Evolutionary conservation across 2,329 filamentous ascomycete genomes (phyloP).

Genomic region (Hypocrella siamensis): DNA sequence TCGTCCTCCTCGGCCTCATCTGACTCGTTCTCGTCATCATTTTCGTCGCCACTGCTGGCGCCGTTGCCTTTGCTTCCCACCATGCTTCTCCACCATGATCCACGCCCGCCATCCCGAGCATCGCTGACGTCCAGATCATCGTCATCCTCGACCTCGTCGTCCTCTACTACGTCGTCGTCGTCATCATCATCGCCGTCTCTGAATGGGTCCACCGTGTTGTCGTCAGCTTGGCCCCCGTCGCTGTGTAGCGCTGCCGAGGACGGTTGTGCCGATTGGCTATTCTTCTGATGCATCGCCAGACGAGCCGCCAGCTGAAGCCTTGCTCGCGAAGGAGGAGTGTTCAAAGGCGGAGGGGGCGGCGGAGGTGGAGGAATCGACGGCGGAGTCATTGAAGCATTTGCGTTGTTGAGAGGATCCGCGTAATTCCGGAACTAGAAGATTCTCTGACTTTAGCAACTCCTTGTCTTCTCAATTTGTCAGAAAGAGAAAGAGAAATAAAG

Average conservation of each 20-base stretch:
- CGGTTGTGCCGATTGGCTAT: conserved; percentile 30
- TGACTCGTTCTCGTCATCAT: too few species aligned
- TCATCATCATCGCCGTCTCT: conserved; percentile 37
- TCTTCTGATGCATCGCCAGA: conserved; percentile 60
- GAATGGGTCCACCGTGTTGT: conserved; percentile 24
- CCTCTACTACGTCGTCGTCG: conserved; percentile 28
- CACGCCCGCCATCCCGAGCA: conserved; percentile 16
- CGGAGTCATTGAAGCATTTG: conserved; percentile 31
- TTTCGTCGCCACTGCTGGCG: too few species aligned
- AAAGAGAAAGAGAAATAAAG: background rate
- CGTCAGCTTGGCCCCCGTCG: conserved; percentile 23
- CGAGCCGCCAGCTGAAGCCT: conserved; percentile 81
- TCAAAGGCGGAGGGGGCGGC: conserved; percentile 63
- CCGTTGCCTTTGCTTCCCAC: conserved; percentile 21
- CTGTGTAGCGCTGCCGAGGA: conserved; percentile 24
- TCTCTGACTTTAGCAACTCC: conserved; percentile 1
- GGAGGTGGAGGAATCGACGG: conserved; percentile 43
- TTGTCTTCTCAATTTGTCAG: background rate
- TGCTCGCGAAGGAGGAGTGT: conserved; percentile 73
- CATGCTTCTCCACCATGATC: conserved; percentile 33
- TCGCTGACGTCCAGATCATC: conserved; percentile 37
- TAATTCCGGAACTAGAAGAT: conserved; percentile 39
- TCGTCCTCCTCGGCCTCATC: conserved; percentile 41
- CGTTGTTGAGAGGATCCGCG: conserved; percentile 36
- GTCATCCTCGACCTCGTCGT: conserved; percentile 9